These are phyloP conservation scores for Thelonectria blattea DNA, from an alignment of 2,329 filamentous ascomycete genomes.

Conservation along the genomic window DNA sequence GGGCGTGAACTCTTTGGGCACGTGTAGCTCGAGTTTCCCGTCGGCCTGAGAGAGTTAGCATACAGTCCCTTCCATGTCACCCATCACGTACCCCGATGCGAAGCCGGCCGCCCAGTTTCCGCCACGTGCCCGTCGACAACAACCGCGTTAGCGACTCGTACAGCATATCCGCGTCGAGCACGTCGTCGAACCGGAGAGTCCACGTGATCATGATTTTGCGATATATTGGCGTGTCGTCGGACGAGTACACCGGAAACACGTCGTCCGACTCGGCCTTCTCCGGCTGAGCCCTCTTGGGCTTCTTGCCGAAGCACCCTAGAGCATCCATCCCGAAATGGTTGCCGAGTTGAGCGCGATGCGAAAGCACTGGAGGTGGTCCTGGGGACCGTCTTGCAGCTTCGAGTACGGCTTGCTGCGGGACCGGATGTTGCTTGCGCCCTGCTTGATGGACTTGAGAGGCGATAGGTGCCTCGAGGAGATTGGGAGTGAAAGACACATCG, in stretches of 20 bases:
- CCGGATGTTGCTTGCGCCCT: background rate
- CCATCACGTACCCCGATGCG: conserved; percentile 5
- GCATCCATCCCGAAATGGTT: background rate
- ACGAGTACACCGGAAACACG: conserved; percentile 42
- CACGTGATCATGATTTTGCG: conserved; percentile 37
- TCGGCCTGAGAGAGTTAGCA: background rate
- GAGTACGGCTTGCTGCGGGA: background rate
- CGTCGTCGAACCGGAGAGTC: conserved; percentile 26
- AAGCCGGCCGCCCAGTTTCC: conserved; percentile 48
- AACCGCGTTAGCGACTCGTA: conserved; percentile 4
- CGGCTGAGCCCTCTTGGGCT: conserved; percentile 2
- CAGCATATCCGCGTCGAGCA: conserved; percentile 48
- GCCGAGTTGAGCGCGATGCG: background rate
- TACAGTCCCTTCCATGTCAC: background rate
- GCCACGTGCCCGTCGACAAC: conserved; percentile 48
- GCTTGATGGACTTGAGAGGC: background rate
- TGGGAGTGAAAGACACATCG: background rate
- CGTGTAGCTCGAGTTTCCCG: conserved; percentile 43
- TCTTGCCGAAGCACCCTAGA: conserved; percentile 1
- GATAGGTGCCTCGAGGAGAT: background rate
- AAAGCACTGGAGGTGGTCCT: background rate
- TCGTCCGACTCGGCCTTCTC: conserved; percentile 23
- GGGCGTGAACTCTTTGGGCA: conserved; percentile 39
- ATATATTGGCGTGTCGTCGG: conserved; percentile 39
- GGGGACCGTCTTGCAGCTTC: background rate